Evolutionary conservation across 1,284 basidiomycete species (phyloP).

Genomic region (Boletellus dicymbophilus): DNA sequence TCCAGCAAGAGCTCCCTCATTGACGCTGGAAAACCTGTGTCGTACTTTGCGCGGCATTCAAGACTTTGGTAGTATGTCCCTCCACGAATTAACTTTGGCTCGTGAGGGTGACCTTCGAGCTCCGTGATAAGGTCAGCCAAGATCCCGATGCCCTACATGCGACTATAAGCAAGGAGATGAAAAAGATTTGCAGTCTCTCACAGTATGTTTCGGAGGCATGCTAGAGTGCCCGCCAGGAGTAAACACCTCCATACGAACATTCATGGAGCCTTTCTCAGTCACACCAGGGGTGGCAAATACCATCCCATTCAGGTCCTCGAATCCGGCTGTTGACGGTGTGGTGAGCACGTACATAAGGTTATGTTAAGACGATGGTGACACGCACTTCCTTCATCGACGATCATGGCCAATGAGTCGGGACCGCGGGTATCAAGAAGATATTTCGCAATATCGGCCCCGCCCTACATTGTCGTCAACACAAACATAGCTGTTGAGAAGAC

Average conservation of each 20-base stretch:
- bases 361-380: not conserved
- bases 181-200: constrained; percentile 22
- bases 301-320: constrained; percentile 36
- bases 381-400: constrained; percentile 53
- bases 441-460: constrained; percentile 46
- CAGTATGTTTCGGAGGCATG: constrained; percentile 57
- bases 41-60: constrained; percentile 27
- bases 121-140: constrained; percentile 51
- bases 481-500: not conserved
- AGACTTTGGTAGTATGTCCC: constrained; percentile 30
- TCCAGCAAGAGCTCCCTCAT: constrained; percentile 30
- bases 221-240: constrained; percentile 72
- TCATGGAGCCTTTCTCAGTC: constrained; percentile 67
- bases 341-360: not conserved
- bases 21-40: constrained; percentile 28
- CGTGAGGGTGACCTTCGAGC: constrained; percentile 50
- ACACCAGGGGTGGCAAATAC: constrained; percentile 52
- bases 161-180: not conserved
- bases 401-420: constrained; percentile 51
- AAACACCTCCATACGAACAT: constrained; percentile 53
- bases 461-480: constrained; percentile 35
- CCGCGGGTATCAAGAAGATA: constrained; percentile 54
- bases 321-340: constrained; percentile 32
- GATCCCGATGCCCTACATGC: constrained; percentile 55
- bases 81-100: constrained; percentile 34